Evolutionary conservation across 768 basidiomycete species (phyloP).

Genomic region (Pleurotus pulmonarius): DNA sequence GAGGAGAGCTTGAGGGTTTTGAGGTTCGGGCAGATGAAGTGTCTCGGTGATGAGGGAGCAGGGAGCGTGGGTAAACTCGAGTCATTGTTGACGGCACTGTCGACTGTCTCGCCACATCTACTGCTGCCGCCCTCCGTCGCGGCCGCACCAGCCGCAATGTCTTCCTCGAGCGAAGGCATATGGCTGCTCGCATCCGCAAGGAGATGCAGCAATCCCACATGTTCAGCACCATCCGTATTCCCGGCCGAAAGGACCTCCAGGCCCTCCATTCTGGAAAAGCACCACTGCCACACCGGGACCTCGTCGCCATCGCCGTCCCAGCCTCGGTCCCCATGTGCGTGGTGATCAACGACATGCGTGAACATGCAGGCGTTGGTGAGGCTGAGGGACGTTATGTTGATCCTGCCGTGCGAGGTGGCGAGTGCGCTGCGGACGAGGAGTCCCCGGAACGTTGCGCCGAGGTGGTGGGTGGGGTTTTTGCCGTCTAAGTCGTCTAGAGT

Average conservation of each 20-base stretch:
- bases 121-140: background rate
- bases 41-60: background rate
- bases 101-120: background rate
- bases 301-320: conserved; percentile 1
- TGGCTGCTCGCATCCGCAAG: conserved; percentile 2
- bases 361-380: conserved; percentile 7
- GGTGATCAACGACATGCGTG: background rate
- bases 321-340: too few species aligned
- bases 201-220: conserved; percentile 3
- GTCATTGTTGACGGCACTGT: too few species aligned
- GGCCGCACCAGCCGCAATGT: background rate
- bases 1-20: conserved; percentile 1
- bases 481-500: conserved; percentile 33
- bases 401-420: background rate
- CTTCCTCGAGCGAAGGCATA: conserved; percentile 6
- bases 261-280: background rate
- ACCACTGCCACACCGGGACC: conserved; percentile 7
- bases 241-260: background rate
- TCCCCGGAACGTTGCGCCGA: conserved; percentile 1
- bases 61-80: too few species aligned
- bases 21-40: conserved; percentile 1
- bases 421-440: conserved; percentile 3
- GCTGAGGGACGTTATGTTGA: background rate
- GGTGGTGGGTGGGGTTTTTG: conserved; percentile 8
- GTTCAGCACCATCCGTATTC: conserved; percentile 2